Evolutionary conservation across 768 basidiomycete species (phyloP).

Genomic region (Cystobasidiopsis lactophilus): DNA sequence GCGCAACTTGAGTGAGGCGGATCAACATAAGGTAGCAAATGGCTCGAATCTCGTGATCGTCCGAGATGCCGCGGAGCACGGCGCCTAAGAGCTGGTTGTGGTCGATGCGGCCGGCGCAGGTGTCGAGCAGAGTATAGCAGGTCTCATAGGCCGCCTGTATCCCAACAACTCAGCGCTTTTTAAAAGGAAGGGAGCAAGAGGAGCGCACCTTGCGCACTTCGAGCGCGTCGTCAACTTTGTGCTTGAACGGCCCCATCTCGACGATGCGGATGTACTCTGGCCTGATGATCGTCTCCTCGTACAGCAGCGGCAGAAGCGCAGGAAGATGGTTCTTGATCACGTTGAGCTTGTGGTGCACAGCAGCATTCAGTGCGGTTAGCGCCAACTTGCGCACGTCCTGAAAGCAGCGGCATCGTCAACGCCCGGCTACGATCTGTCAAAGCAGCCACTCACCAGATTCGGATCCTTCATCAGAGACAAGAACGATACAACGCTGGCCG

Average conservation of each 20-base stretch:
- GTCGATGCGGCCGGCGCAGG: slow-evolving; percentile 69
- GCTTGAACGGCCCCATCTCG: slow-evolving; percentile 93
- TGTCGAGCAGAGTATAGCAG: slow-evolving; percentile 83
- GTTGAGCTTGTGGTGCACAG: slow-evolving; percentile 81
- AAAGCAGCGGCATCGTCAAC: neutral
- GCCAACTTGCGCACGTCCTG: slow-evolving; percentile 79
- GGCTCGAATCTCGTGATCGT: slow-evolving; percentile 93
- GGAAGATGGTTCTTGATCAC: slow-evolving; percentile 66
- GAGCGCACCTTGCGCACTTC: slow-evolving; percentile 51
- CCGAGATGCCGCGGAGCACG: slow-evolving; percentile 59
- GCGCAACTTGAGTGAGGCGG: slow-evolving; percentile 66
- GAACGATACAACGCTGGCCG: slow-evolving; percentile 68
- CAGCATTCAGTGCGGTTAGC: slow-evolving; percentile 75
- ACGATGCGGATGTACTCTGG: slow-evolving; percentile 58
- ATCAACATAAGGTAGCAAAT: slow-evolving; percentile 88
- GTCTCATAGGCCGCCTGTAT: slow-evolving; percentile 74
- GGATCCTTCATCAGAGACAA: slow-evolving; percentile 68
- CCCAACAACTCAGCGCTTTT: neutral
- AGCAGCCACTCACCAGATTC: slow-evolving; percentile 44
- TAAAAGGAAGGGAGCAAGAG: neutral
- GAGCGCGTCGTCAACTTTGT: slow-evolving; percentile 88
- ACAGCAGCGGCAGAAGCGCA: slow-evolving; percentile 54
- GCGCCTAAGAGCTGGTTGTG: slow-evolving; percentile 60
- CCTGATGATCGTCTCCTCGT: slow-evolving; percentile 43
- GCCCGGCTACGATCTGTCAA: slow-evolving; percentile 1